Evolutionary conservation across 2,329 filamentous ascomycete species (phyloP).

Genomic region (Nigrospora osmanthi): DNA sequence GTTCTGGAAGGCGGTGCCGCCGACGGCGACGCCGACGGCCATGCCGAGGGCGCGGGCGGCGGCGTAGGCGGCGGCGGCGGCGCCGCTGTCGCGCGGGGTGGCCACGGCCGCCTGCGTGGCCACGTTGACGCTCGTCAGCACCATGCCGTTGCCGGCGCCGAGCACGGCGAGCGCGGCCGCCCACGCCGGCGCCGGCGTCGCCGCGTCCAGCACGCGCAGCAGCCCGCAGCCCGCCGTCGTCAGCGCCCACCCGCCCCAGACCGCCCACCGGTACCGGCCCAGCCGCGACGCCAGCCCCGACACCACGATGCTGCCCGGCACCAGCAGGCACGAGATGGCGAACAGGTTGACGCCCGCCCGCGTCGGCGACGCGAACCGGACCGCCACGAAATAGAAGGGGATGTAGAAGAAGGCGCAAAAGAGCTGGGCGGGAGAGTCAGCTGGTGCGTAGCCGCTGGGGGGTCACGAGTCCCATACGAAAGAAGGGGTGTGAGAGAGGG

Average conservation of each 20-base stretch:
- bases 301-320: slow-evolving; percentile 1
- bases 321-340: not conserved
- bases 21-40: slow-evolving; percentile 11
- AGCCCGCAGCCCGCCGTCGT: not conserved
- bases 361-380: not conserved
- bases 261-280: not conserved
- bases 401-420: slow-evolving; percentile 1
- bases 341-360: slow-evolving; percentile 2
- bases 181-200: not conserved
- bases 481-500: too few species aligned
- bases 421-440: not conserved
- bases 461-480: too few species aligned
- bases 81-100: slow-evolving; percentile 6
- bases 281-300: not conserved
- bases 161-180: not conserved
- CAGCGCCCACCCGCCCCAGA: not conserved
- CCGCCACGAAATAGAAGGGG: slow-evolving; percentile 4
- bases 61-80: slow-evolving; percentile 10
- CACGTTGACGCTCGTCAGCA: slow-evolving; percentile 3
- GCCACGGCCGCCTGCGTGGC: slow-evolving; percentile 1
- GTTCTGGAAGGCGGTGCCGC: slow-evolving; percentile 12
- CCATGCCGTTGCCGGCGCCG: slow-evolving; percentile 3
- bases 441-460: too few species aligned
- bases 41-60: slow-evolving; percentile 11
- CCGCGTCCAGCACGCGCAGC: not conserved